Base-by-base conservation (phyloP, 2,329 filamentous ascomycete species). In the Sporothrix globosa region DNA sequence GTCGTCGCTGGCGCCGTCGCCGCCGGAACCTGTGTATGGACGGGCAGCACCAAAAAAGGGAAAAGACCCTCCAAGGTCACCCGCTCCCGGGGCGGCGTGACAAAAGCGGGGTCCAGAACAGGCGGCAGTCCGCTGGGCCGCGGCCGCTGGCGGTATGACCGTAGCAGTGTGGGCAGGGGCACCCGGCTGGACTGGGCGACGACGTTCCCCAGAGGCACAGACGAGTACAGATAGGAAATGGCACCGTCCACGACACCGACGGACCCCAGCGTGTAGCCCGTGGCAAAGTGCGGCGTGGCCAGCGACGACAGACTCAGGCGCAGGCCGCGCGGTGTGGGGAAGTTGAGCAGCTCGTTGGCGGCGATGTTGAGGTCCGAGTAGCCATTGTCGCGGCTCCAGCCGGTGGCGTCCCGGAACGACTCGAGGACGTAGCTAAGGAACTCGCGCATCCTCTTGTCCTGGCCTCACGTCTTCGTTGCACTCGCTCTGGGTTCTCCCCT, bases 391-490 rank as follows among this genome's bases (percentile, higher is more conserved):
- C 89, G 86, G 78, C 94, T 92, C 94, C 94, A 97, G 79, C 91
- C 87, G 60, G 93, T 94, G 70, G 91, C 90, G 79, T 91, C 86
- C 80, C 93, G 92, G 82, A 97, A 97, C 77, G 92, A 92, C 82
- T 91, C 87, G 82, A 97, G 93, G 83, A 97, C 91, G 84, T 96
- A 95, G 82, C 97, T 93, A 92, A 97, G 97, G 84, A 97, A 97
- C 82, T 94, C 91, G 83, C 96, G 90, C 94, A 97, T 97, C 4
- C 53, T 48, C 48, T 19, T 9, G 19, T 21, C 48, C 1, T 10
- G 17, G 19, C 9, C 3, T 50, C 48, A 19, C 48, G 48, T 27
- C 24, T 10, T 27, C 52, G 24, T 13, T 3, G 11, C 13, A 1
- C 14, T 44, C 41, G 41, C 41, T 44, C 5, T 13, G 14, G 13